Conservation (phyloP, 1,139 yeast genomes). For the Pichia terricola region DNA sequence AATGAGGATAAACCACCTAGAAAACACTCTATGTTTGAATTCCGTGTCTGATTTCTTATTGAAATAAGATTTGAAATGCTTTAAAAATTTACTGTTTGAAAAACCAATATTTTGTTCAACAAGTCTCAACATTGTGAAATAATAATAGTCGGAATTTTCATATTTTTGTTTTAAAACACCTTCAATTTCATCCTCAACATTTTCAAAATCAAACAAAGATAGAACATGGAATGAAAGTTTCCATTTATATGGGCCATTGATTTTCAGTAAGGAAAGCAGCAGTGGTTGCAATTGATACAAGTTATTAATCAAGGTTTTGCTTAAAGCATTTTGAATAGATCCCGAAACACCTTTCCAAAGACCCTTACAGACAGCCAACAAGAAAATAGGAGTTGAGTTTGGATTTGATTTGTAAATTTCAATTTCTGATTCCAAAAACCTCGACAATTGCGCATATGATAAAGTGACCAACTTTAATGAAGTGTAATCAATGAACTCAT, state of each 20-base stretch:
- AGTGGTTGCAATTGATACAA: slow-evolving; percentile 16
- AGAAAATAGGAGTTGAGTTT: slow-evolving; percentile 21
- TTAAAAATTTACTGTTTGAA: slow-evolving; percentile 11
- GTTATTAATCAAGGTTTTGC: slow-evolving; percentile 13
- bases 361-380: slow-evolving; percentile 34
- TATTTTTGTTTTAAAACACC: neutral
- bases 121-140: slow-evolving; percentile 36
- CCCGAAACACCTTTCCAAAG: slow-evolving; percentile 23
- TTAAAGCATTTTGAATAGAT: slow-evolving; percentile 15
- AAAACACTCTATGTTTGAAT: slow-evolving; percentile 27
- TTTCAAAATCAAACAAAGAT: slow-evolving; percentile 37
- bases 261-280: slow-evolving; percentile 13
- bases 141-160: slow-evolving; percentile 23
- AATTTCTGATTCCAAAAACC: slow-evolving; percentile 21
- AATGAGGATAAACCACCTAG: slow-evolving; percentile 50
- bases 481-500: slow-evolving; percentile 29
- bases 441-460: slow-evolving; percentile 37
- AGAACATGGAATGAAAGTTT: slow-evolving; percentile 37
- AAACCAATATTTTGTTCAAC: slow-evolving; percentile 31
- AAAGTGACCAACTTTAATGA: slow-evolving; percentile 33
- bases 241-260: slow-evolving; percentile 28
- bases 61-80: slow-evolving; percentile 26
- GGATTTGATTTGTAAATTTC: slow-evolving; percentile 8
- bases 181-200: slow-evolving; percentile 19
- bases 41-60: slow-evolving; percentile 8